Evolutionary conservation across 2,329 filamentous ascomycete species (phyloP), one percentile per base, ranked within the genome.

Genomic region (Remersonia thermophila): DNA sequence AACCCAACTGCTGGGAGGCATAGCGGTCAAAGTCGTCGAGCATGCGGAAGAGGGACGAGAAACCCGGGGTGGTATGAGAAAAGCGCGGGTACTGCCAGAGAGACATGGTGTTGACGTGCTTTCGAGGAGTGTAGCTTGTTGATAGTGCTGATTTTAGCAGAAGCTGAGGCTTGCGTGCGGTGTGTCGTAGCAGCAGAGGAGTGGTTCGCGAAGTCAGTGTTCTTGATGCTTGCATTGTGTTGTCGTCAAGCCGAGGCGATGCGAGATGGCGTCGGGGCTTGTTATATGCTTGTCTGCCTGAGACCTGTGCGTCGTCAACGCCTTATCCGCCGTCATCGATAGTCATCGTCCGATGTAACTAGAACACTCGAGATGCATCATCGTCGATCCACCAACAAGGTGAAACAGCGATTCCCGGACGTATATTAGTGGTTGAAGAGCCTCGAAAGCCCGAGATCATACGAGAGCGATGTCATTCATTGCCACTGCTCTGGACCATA

Each of bases 11-110:
- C 30, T 60, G 60, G 44, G 10, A 17, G 23, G 62, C 62, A 58
- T 76, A 74, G 53, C 58, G 63, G 52, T 78, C 72, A 46, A 72
- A 76, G 57, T 77, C 73, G 48, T 77, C 71, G 33, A 79, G 67
- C 41, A 79, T 65, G 40, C 71, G 71, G 66, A 79, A 76, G 51
- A 79, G 69, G 36, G 72, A 69, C 27, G 64, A 65, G 56, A 75
- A 48, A 27, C 40, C 42, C 3, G 42, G 36, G 4, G 39, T 13
- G 15, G 36, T 13, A 32, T 36, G 36, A 11, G 35, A 34, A 33
- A 32, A 28, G 44, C 33, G 37, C 3, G 46, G 46, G 33, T 41
- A 23, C 5, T 23, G 30, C 35, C 37, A 45, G 29, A 48, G 38
- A 35, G 46, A 47, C 46, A 45, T 44, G 14, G 33, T 42, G 37